Conservation (phyloP, 208 protist species). For the Acanthamoeba culbertsoni region DNA sequence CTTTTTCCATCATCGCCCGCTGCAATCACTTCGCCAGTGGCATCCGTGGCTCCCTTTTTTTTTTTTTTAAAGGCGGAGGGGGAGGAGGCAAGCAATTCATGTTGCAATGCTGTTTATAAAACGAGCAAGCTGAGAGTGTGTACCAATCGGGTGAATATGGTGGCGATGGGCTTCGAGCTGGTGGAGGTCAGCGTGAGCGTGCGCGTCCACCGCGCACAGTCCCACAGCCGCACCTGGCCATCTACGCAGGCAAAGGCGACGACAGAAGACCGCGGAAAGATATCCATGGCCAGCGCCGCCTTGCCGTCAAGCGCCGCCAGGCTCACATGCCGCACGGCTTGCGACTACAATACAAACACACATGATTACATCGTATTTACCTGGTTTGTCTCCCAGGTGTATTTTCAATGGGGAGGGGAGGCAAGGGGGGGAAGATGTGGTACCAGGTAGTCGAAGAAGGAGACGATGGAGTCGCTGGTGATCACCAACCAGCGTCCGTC, state of each 20-base stretch:
- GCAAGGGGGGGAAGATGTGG: neutral
- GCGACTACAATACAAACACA: neutral
- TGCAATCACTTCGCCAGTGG: neutral
- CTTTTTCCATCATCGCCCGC: neutral
- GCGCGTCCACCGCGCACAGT: neutral
- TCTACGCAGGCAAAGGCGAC: neutral
- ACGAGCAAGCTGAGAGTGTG: no score
- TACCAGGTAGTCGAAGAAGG: conserved; percentile 32
- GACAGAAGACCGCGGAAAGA: neutral
- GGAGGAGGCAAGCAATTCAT: no score
- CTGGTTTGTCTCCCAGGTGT: no score
- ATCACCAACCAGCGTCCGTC: neutral
- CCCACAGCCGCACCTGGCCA: conserved; percentile 12
- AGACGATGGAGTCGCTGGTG: neutral
- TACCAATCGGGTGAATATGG: neutral
- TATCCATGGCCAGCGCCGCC: neutral
- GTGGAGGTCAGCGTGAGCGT: neutral
- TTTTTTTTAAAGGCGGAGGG: neutral
- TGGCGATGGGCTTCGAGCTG: neutral
- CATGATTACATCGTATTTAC: neutral
- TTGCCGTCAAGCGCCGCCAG: neutral
- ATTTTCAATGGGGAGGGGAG: neutral
- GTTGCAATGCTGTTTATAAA: no score
- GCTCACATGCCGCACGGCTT: conserved; percentile 6
- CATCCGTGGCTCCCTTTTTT: neutral